Percentiles rank a stretch among this genome's conserved stretches.
phyloP scores from a whole-genome alignment of 2,329 filamentous ascomycete species.

The Pseudopithomyces chartarum region DNA sequence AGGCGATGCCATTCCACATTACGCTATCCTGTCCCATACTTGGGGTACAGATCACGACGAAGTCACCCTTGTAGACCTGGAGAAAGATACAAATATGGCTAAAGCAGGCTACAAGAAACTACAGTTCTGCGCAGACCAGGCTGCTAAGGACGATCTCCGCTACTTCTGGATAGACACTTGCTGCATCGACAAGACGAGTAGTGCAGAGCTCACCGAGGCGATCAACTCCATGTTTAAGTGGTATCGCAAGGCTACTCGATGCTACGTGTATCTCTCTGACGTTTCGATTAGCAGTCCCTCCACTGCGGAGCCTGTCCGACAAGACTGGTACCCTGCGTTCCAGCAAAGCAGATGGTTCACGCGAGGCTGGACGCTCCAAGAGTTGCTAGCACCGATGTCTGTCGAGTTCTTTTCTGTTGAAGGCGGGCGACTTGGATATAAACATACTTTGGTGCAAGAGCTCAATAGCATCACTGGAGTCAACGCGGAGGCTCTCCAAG shows the following conservation, averaged over 20 bases:
- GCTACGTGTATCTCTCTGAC: slow-evolving; percentile 8
- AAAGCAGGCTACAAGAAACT: neutral
- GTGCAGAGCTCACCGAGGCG: neutral
- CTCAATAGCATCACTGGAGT: slow-evolving; percentile 7
- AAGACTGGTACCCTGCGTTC: slow-evolving; percentile 6
- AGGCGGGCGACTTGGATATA: slow-evolving; percentile 5
- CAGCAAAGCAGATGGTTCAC: too few relatives aligned
- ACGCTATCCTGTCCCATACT: neutral
- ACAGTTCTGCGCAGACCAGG: slow-evolving; percentile 9
- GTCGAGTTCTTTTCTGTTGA: slow-evolving; percentile 11
- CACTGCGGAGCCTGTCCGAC: neutral
- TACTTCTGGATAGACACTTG: too few relatives aligned
- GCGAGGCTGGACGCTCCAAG: too few relatives aligned
- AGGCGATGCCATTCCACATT: slow-evolving; percentile 1
- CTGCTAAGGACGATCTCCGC: slow-evolving; percentile 9
- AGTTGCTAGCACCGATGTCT: slow-evolving; percentile 10
- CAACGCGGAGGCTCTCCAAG: neutral
- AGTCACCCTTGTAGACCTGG: neutral
- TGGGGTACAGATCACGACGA: neutral
- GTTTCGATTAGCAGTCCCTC: neutral
- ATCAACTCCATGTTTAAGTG: neutral
- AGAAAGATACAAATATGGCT: neutral
- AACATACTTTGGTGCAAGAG: slow-evolving; percentile 1
- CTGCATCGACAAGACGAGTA: neutral
- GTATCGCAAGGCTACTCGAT: slow-evolving; percentile 3